Conservation (phyloP, 192 early-diverging fungal genomes). For the Umbelopsis sp. region DNA sequence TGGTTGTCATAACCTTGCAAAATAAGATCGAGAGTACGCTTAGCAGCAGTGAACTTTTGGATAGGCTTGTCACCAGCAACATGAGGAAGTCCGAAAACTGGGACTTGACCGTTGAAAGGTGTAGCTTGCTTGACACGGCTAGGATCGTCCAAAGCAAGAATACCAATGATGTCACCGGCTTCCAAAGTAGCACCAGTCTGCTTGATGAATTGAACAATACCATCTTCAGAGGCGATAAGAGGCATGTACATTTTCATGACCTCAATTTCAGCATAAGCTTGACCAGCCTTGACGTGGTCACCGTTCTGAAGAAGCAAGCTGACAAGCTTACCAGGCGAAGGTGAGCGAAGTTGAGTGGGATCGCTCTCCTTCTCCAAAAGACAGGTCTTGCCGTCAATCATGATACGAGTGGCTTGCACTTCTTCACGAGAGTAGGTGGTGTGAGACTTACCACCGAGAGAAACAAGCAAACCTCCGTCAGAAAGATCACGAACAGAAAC, state of each 20-base stretch:
- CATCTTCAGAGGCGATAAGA: conserved; percentile 87
- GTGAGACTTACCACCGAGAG: conserved; percentile 88
- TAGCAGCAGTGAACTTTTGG: conserved; percentile 73
- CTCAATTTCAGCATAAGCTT: conserved; percentile 98
- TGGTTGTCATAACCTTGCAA: conserved; percentile 89
- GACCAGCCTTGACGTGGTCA: conserved; percentile 83
- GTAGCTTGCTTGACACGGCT: conserved; percentile 87
- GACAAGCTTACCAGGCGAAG: conserved; percentile 96
- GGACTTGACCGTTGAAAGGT: conserved; percentile 78
- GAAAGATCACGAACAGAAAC: conserved; percentile 85
- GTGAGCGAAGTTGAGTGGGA: conserved; percentile 93
- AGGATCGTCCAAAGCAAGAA: conserved; percentile 93
- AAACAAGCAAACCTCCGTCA: conserved; percentile 90
- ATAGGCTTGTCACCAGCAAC: conserved; percentile 87
- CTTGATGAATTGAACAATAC: conserved; percentile 86
- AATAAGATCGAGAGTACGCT: conserved; percentile 69
- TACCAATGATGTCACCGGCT: conserved; percentile 93
- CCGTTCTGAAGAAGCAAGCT: conserved; percentile 93
- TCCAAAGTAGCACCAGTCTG: conserved; percentile 83
- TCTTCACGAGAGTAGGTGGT: conserved; percentile 91
- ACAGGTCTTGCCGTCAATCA: conserved; percentile 90
- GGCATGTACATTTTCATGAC: conserved; percentile 99
- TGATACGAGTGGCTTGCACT: conserved; percentile 83
- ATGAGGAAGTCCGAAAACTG: conserved; percentile 75
- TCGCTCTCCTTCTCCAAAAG: conserved; percentile 96